These are phyloP conservation scores for Tuber melanosporum DNA, from an alignment of 495 filamentous ascomycete species.

Conservation along the genomic window DNA sequence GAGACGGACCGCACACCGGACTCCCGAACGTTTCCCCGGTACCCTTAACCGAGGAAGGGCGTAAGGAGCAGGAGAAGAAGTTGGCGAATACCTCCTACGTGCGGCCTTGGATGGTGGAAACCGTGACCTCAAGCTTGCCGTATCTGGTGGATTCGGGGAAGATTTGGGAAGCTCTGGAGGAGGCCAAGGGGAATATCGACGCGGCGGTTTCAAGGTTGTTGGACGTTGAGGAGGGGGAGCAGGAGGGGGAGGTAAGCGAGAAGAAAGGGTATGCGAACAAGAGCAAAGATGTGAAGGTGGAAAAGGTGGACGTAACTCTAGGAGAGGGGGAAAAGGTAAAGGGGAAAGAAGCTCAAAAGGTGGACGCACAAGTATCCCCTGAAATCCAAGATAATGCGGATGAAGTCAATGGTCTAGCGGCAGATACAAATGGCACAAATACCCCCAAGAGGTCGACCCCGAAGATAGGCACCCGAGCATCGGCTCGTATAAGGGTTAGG, in stretches of 20 bases:
- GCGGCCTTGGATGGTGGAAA: conserved; percentile 58
- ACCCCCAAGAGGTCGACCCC: neutral
- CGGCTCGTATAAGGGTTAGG: conserved; percentile 12
- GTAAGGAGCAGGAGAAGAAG: conserved; percentile 36
- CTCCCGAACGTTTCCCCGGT: conserved; percentile 46
- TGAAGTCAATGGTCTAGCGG: neutral
- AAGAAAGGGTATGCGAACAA: neutral
- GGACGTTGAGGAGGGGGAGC: conserved; percentile 45
- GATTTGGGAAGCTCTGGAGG: conserved; percentile 55
- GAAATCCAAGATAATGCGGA: neutral
- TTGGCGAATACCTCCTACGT: conserved; percentile 45
- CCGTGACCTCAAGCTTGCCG: conserved; percentile 54
- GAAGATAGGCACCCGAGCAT: conserved; percentile 5
- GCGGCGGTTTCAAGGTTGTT: conserved; percentile 55
- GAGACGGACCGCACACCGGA: conserved; percentile 56
- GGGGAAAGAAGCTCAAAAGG: conserved; percentile 9
- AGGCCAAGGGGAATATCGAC: conserved; percentile 57
- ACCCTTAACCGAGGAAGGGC: conserved; percentile 36
- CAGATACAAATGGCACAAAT: neutral
- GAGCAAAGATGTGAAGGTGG: neutral
- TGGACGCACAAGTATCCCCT: neutral
- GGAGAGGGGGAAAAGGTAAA: neutral
- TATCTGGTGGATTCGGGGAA: conserved; percentile 51
- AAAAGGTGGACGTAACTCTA: neutral
- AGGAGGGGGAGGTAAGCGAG: conserved; percentile 12